Percentiles rank a stretch among this genome's conserved stretches.
phyloP scores from a whole-genome alignment of 495 filamentous ascomycete species.

The Pseudotulostoma volvatum region DNA sequence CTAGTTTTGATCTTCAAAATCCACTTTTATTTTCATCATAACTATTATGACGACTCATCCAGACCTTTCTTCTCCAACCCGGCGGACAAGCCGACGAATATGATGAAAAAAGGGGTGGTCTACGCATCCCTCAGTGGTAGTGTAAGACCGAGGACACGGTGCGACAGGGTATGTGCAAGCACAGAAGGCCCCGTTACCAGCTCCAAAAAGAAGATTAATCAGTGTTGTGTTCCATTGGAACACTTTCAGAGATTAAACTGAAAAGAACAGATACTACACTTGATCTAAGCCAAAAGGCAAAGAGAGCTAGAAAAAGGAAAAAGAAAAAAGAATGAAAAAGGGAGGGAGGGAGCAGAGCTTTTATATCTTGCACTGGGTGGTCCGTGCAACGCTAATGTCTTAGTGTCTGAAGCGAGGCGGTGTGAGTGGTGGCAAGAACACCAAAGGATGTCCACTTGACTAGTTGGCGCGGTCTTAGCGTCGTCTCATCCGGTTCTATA shows the following conservation, averaged over 20 bases:
- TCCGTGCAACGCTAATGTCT: too few relatives aligned
- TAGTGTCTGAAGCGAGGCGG: too few relatives aligned
- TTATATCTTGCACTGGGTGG: too few relatives aligned
- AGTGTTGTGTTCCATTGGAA: constrained; percentile 54
- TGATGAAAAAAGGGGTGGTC: constrained; percentile 57
- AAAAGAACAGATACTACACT: constrained; percentile 99
- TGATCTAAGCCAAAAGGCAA: constrained; percentile 63
- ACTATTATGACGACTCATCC: too few relatives aligned
- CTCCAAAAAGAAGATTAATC: constrained; percentile 75
- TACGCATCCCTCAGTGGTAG: constrained; percentile 75
- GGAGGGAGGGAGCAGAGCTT: too few relatives aligned
- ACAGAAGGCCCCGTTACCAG: constrained; percentile 43
- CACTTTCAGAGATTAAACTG: constrained; percentile 75
- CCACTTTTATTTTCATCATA: too few relatives aligned
- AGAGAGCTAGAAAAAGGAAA: too few relatives aligned
- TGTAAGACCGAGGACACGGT: constrained; percentile 57
- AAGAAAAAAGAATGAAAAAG: constrained; percentile 32
- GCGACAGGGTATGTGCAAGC: constrained; percentile 77
- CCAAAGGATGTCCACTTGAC: too few relatives aligned
- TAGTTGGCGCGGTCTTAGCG: too few relatives aligned
- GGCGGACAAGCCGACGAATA: constrained; percentile 36
- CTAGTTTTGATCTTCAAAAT: too few relatives aligned
- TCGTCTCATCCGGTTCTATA: too few relatives aligned
- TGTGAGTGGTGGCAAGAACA: too few relatives aligned
- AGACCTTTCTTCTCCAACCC: constrained; percentile 48